Evolutionary conservation across 202 grass and related monocot species (phyloP).

Genomic region (Panicum hallii): DNA sequence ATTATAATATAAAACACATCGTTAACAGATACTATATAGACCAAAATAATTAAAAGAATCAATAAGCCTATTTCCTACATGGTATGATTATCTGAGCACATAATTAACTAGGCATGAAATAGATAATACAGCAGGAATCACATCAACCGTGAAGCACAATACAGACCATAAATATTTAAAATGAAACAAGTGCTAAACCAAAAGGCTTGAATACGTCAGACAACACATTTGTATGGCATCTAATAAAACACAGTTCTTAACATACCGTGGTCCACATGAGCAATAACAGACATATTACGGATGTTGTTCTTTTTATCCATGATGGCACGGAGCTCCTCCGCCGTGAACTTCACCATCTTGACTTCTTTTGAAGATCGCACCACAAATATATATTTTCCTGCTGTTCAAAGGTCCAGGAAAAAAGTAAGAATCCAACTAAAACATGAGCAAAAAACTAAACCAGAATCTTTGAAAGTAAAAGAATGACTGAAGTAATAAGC

Average conservation of each 20-base stretch:
- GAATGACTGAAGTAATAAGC: neutral
- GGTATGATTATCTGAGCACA: neutral
- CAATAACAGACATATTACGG: constrained; percentile 33
- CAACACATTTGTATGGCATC: neutral
- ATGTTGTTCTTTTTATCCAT: constrained; percentile 79
- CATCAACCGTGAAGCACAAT: neutral
- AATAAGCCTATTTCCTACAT: neutral
- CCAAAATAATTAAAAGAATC: neutral
- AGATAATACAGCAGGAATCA: neutral
- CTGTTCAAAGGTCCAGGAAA: neutral
- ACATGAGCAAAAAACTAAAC: neutral
- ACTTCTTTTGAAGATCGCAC: constrained; percentile 45
- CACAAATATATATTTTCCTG: constrained; percentile 38
- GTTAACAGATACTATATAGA: neutral
- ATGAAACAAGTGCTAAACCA: neutral
- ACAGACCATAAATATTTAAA: neutral
- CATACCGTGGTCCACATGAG: constrained; percentile 79
- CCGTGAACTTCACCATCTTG: constrained; percentile 94
- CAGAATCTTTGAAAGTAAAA: neutral
- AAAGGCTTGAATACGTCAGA: too few relatives aligned
- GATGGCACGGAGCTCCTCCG: constrained; percentile 62
- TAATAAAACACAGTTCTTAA: neutral
- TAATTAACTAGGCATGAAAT: neutral
- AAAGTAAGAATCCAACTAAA: neutral
- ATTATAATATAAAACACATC: neutral